These are phyloP conservation scores for Gautieria morchelliformis DNA, from an alignment of 768 basidiomycete genomes.

Conservation along the genomic window DNA sequence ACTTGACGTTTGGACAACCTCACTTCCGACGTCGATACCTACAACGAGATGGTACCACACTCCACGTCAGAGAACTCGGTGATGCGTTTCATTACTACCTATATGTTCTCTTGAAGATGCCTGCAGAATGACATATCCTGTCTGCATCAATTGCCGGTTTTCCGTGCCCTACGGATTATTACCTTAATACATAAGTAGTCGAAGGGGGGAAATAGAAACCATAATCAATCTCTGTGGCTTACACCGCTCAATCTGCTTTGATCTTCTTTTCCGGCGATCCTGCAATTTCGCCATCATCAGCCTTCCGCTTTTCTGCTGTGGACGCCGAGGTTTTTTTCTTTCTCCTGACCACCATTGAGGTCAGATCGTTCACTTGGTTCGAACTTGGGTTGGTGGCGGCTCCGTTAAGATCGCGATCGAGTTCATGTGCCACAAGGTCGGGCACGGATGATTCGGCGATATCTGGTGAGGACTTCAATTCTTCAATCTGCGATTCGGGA, in stretches of 20 bases:
- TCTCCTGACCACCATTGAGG: conserved; percentile 81
- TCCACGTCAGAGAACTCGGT: conserved; percentile 64
- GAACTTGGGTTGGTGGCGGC: conserved; percentile 23
- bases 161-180: background rate
- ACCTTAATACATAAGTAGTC: background rate
- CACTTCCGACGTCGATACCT: conserved; percentile 75
- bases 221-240: background rate
- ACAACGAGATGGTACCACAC: conserved; percentile 39
- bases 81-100: conserved; percentile 80
- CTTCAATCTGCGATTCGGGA: conserved; percentile 65
- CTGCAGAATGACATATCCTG: background rate
- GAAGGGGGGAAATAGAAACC: background rate
- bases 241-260: background rate
- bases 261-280: background rate
- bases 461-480: conserved; percentile 75
- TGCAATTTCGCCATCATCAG: background rate
- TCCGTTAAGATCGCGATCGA: conserved; percentile 52
- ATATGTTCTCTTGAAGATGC: conserved; percentile 50
- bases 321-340: conserved; percentile 40
- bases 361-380: conserved; percentile 67
- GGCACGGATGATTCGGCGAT: conserved; percentile 46
- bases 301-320: background rate
- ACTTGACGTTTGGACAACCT: conserved; percentile 83
- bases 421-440: conserved; percentile 56
- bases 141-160: background rate